A percentile compares a stretch with the other conserved stretches of the same genome.
Conservation (phyloP, 164 flowering plant genomes). For the Malania oleifera region DNA sequence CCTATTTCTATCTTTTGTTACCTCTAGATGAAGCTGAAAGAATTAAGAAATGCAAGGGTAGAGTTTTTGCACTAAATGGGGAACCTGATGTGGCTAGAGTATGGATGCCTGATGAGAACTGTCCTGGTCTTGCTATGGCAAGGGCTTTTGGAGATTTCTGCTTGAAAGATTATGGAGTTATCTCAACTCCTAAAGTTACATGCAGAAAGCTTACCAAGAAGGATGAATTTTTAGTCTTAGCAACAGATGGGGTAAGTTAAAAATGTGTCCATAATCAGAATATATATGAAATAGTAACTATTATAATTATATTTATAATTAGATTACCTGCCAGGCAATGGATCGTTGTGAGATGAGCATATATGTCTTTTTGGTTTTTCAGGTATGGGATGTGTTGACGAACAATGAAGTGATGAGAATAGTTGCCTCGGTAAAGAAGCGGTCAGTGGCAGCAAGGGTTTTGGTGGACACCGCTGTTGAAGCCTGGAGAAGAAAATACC, state of each 20-base stretch:
- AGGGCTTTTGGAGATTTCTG: conserved; percentile 92
- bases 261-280: neutral
- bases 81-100: conserved; percentile 64
- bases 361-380: neutral
- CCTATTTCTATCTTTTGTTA: neutral
- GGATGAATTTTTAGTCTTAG: conserved; percentile 83
- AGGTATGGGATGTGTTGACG: conserved; percentile 86
- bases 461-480: conserved; percentile 50
- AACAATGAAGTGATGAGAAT: conserved; percentile 60
- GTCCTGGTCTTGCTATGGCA: conserved; percentile 90
- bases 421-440: conserved; percentile 54
- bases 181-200: conserved; percentile 56
- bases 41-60: conserved; percentile 53
- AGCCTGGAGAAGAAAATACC: conserved; percentile 66
- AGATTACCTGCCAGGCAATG: neutral
- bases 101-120: conserved; percentile 80
- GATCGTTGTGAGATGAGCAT: too few species aligned
- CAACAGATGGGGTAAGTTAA: conserved; percentile 87
- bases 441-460: conserved; percentile 52
- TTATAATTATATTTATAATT: too few species aligned
- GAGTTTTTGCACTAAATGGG: conserved; percentile 56
- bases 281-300: too few species aligned
- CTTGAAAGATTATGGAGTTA: conserved; percentile 72
- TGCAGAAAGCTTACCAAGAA: conserved; percentile 45
- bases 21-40: conserved; percentile 65